Percentiles rank a stretch among this genome's conserved stretches.
phyloP scores from a whole-genome alignment of 495 filamentous ascomycete species.

The Hypomontagnella monticulosa region DNA sequence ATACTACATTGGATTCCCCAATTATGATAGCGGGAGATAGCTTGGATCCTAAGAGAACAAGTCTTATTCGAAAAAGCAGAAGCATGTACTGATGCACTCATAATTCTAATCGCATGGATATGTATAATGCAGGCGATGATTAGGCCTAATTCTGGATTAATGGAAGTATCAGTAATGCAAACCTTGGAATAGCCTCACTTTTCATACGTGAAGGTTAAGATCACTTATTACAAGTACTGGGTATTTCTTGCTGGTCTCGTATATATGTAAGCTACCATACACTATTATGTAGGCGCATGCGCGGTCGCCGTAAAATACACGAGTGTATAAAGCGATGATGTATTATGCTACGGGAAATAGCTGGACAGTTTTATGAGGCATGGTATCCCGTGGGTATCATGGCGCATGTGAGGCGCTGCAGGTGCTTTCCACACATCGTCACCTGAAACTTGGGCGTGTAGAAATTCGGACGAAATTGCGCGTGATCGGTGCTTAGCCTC shows the following conservation, averaged over 20 bases:
- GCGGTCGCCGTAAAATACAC: too few species aligned
- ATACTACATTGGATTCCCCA: conserved; percentile 21
- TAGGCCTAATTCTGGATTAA: conserved; percentile 16
- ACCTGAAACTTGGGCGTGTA: conserved; percentile 27
- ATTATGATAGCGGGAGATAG: conserved; percentile 32
- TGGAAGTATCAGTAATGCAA: conserved; percentile 8
- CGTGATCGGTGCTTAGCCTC: conserved; percentile 34
- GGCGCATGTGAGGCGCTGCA: conserved; percentile 36
- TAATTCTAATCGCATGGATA: conserved; percentile 40
- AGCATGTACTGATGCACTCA: conserved; percentile 27
- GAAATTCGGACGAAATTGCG: conserved; percentile 8
- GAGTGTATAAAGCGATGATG: too few species aligned
- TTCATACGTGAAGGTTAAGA: not conserved
- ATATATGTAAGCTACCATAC: too few species aligned
- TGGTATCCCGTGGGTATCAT: conserved; percentile 18
- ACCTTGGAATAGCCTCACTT: not conserved
- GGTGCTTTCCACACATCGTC: conserved; percentile 23
- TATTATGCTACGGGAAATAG: not conserved
- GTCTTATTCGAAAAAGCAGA: conserved; percentile 11
- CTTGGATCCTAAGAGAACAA: conserved; percentile 22
- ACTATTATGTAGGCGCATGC: too few species aligned
- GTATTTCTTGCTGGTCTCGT: too few species aligned
- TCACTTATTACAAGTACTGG: too few species aligned
- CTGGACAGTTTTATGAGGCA: not conserved
- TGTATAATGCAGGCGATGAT: conserved; percentile 27